Conservation (phyloP, 2,329 filamentous ascomycete genomes). For the Huntiella moniliformis region DNA sequence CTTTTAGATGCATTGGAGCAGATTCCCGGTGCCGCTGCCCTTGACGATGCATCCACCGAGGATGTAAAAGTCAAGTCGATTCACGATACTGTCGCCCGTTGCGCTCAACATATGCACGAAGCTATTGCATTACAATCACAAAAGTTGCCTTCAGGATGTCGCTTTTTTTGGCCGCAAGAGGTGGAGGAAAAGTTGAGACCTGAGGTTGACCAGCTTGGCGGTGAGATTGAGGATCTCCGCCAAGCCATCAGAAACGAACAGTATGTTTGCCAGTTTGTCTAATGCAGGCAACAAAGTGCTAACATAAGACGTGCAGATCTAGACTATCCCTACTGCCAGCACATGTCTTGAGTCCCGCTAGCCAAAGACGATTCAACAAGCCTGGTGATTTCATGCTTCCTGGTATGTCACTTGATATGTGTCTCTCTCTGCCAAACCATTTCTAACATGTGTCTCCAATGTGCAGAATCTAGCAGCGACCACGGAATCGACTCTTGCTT, state of each 20-base stretch:
- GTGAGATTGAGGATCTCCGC: constrained; percentile 1
- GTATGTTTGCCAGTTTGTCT: not conserved
- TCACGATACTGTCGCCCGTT: constrained; percentile 5
- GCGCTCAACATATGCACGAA: constrained; percentile 3
- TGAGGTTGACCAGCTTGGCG: constrained; percentile 1
- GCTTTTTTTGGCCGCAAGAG: constrained; percentile 9
- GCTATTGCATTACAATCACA: not conserved
- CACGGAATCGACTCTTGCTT: constrained; percentile 9
- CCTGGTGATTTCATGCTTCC: constrained; percentile 10
- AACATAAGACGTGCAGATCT: not conserved
- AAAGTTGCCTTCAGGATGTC: constrained; percentile 6
- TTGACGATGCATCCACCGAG: constrained; percentile 3
- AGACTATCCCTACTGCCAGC: constrained; percentile 1
- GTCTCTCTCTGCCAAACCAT: not conserved
- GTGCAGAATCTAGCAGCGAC: constrained; percentile 6
- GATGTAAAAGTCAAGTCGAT: constrained; percentile 2
- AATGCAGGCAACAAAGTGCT: not conserved
- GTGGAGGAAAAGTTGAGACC: constrained; percentile 5
- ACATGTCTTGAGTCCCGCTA: constrained; percentile 2
- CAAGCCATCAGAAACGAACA: not conserved
- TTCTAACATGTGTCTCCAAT: not conserved
- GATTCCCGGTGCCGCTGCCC: constrained; percentile 2
- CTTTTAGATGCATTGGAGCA: constrained; percentile 6
- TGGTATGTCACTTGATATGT: constrained; percentile 1
- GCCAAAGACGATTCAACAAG: constrained; percentile 8